Conservation (phyloP, 768 basidiomycete genomes). For the Chalciporus chontae region DNA sequence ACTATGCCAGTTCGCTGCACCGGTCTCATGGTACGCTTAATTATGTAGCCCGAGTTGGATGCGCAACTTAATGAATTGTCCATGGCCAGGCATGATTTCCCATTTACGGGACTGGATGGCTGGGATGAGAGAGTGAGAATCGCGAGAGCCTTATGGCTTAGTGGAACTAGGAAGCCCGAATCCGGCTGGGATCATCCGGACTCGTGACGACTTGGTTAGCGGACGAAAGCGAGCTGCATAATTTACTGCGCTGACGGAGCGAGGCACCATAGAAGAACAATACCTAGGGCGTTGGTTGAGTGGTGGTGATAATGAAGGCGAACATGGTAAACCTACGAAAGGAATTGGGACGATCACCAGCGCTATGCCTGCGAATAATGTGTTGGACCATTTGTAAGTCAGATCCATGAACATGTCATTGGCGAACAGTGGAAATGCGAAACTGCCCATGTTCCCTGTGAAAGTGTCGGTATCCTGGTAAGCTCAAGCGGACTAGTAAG, state of each 20-base stretch:
- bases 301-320: not conserved
- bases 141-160: not conserved
- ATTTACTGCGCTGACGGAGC: constrained; percentile 23
- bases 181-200: not conserved
- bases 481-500: not conserved
- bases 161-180: not conserved
- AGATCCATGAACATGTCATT: constrained; percentile 52
- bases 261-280: constrained; percentile 30
- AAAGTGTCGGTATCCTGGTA: not conserved
- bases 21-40: constrained; percentile 4
- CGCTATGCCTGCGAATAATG: constrained; percentile 50
- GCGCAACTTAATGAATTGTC: constrained; percentile 1
- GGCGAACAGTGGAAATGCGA: constrained; percentile 61
- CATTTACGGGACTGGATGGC: not conserved
- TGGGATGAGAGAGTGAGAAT: not conserved
- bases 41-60: not conserved
- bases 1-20: not conserved
- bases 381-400: constrained; percentile 58
- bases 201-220: constrained; percentile 1
- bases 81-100: constrained; percentile 11
- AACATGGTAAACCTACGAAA: constrained; percentile 36
- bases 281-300: constrained; percentile 12
- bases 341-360: constrained; percentile 54
- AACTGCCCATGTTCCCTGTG: constrained; percentile 47
- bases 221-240: constrained; percentile 17